These are phyloP conservation scores for Penicillium concentricum DNA, from an alignment of 2,329 filamentous ascomycete genomes.

Conservation along the genomic window DNA sequence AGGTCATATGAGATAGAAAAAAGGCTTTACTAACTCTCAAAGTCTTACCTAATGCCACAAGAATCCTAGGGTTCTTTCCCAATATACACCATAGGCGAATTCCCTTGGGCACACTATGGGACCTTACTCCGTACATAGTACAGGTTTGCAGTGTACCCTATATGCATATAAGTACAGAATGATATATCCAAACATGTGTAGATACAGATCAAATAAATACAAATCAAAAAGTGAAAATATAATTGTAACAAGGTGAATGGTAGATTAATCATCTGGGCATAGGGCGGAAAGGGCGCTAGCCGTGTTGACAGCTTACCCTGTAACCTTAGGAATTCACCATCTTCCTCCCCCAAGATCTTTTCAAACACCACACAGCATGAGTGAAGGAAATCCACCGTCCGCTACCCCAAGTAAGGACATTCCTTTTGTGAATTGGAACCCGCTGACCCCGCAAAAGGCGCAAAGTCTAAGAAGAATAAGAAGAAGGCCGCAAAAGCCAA, in stretches of 20 bases:
- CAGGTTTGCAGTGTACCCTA: background rate
- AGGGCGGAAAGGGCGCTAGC: slow-evolving; percentile 27
- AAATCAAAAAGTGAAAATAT: background rate
- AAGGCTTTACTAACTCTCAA: background rate
- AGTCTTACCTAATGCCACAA: background rate
- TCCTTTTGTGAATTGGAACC: slow-evolving; percentile 2
- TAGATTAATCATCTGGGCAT: slow-evolving; percentile 13
- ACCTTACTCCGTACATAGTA: no score
- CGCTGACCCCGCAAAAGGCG: slow-evolving; percentile 33
- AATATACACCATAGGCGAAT: background rate
- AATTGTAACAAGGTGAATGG: background rate
- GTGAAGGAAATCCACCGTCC: slow-evolving; percentile 19
- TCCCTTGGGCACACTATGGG: background rate
- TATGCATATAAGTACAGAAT: background rate
- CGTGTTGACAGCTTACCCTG: slow-evolving; percentile 36
- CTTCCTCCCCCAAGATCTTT: slow-evolving; percentile 1
- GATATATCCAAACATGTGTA: background rate
- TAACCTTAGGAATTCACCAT: slow-evolving; percentile 8
- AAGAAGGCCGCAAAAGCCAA: slow-evolving; percentile 53
- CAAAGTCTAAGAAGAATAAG: slow-evolving; percentile 58
- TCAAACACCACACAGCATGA: slow-evolving; percentile 20
- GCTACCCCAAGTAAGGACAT: slow-evolving; percentile 24
- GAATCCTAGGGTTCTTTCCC: background rate
- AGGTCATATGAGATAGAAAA: background rate
- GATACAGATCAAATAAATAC: background rate